phyloP scores from a whole-genome alignment of 2,329 filamentous ascomycete genomes.

The Cladosporium sp. region DNA sequence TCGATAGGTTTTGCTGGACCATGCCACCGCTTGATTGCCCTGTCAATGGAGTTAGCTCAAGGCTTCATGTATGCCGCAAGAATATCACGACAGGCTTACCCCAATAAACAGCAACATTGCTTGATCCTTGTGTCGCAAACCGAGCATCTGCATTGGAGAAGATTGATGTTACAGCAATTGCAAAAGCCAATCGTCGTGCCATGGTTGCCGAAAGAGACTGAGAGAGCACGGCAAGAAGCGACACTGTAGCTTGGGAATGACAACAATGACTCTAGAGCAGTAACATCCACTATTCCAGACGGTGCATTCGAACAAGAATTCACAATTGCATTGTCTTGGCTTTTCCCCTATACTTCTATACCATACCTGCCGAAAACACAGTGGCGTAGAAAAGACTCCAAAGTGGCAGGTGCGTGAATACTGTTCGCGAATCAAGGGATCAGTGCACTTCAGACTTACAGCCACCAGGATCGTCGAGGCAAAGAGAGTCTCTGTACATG shows the following conservation, averaged over 20 bases:
- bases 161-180: not conserved
- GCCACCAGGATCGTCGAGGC: not conserved
- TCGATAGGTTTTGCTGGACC: constrained; percentile 14
- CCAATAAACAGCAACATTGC: constrained; percentile 68
- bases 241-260: not conserved
- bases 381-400: not conserved
- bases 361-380: not conserved
- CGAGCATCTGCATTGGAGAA: not conserved
- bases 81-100: constrained; percentile 42
- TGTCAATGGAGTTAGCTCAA: not conserved
- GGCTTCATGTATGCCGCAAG: not conserved
- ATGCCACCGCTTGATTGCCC: constrained; percentile 16
- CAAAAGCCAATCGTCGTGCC: not conserved
- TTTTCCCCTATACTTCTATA: not conserved
- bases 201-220: not conserved
- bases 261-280: not conserved
- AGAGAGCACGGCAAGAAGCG: not conserved
- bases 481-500: not conserved
- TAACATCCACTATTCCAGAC: not conserved
- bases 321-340: constrained; percentile 2
- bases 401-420: constrained; percentile 3
- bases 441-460: not conserved
- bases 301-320: not conserved
- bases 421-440: not conserved
- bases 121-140: constrained; percentile 10